Evolutionary conservation across 2,329 filamentous ascomycete species (phyloP), one percentile per base, ranked within the genome.

Genomic region (Venturia pyrina): DNA sequence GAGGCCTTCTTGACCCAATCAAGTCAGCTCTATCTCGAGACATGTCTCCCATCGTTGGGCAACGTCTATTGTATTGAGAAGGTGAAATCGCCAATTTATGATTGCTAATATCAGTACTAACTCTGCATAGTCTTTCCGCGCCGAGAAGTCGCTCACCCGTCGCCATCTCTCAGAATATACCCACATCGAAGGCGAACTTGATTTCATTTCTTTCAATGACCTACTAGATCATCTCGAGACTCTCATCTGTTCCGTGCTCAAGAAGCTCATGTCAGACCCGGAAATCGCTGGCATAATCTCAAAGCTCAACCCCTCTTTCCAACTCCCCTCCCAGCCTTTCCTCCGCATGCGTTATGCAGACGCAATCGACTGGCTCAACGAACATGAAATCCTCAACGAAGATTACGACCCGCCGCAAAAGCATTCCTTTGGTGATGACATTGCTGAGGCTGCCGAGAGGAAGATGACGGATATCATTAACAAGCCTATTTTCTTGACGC

Each of bases 391-490:
- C 72, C 86, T 83, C 75, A 98, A 96, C 84, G 93, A 97, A 77
- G 91, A 98, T 68, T 92, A 89, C 73, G 85, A 96, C 75, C 87
- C 89, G 10, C 53, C 53, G 37, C 53, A 59, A 13, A 50, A 44
- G 13, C 95, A 99, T 79, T 82, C 85, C 57, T 98, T 98, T 74
- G 95, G 95, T 69, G 95, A 99, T 75, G 95, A 99, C 76, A 99
- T 99, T 73, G 95, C 95, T 70, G 95, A 98, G 79, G 95, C 95
- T 15, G 95, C 95, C 15, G 95, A 99, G 84, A 89, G 95, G 72
- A 86, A 83, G 75, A 99, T 99, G 95, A 98, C 93, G 1, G 95
- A 99, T 76, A 89, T 89, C 71, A 96, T 99, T 82, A 95, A 96
- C 86, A 82, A 86, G 65, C 95, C 95, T 68, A 96, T 99, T 77